Evolutionary conservation across 2,329 filamentous ascomycete genomes (phyloP), one percentile per base, ranked within the genome.

Genomic region (Pestalotiopsis sp.): DNA sequence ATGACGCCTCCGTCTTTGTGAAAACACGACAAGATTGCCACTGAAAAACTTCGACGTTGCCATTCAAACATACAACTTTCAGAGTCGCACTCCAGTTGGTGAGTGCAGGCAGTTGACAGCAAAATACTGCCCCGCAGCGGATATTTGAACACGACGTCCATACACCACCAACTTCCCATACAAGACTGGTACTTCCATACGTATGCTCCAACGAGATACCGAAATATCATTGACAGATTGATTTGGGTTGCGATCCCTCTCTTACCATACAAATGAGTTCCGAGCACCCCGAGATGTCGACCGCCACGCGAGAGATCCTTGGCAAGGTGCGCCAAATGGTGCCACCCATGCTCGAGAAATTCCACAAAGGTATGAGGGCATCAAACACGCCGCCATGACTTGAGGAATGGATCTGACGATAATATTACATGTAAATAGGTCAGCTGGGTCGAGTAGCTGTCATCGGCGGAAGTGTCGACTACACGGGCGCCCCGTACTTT

Each of bases 401-500:
- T 65, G 11, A 65, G 17, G 7, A n/a, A 4, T 74, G 97, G 95
- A 96, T 69, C 95, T 98, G 81, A 87, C 97, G 73, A 96, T 96
- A 4, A 90, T 96, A 67, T 90, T 99, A 66, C 96, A 91, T 66
- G 95, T 99, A 68, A 95, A 4, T 74, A 97, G 95, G 96, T 69
- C 95, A 98, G 81, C 87, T 97, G 73, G 96, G 96, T 4, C 90
- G 96, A 67, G 90, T 99, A 66, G 96, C 91, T 66, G 96, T 99
- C 69, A 96, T 99, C 73, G 96, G 96, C 65, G 96, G 96, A 56
- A 97, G 94, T 77, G 91, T 95, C 79, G 95, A 98, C 81, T 99
- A 98, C 80, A 98, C 96, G 1, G 96, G 96, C 49, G 96, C 96
- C 69, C 96, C 96, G 13, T 99, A 97, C 83, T 99, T 99, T 83